phyloP scores from a whole-genome alignment of 2,329 filamentous ascomycete species.

The Colletotrichum tabaci region DNA sequence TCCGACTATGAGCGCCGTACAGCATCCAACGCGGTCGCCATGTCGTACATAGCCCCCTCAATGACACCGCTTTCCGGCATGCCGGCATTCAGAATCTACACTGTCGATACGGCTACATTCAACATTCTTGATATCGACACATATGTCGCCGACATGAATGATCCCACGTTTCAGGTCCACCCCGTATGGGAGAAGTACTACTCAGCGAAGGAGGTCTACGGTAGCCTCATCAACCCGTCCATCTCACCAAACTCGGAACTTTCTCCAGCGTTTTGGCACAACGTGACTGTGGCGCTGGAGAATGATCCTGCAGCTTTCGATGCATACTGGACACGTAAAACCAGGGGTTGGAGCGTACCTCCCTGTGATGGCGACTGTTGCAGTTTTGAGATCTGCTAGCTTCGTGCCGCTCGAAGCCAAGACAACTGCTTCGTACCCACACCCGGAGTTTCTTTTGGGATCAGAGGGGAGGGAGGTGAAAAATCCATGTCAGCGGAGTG shows the following conservation, averaged over 20 bases:
- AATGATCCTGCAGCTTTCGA: conserved; percentile 59
- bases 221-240: conserved; percentile 59
- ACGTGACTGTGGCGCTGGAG: conserved; percentile 66
- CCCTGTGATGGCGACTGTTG: conserved; percentile 56
- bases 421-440: conserved; percentile 63
- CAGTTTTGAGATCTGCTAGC: conserved; percentile 63
- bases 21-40: conserved; percentile 60
- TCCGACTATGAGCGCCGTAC: conserved; percentile 59
- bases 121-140: conserved; percentile 67
- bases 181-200: conserved; percentile 71
- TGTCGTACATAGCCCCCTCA: conserved; percentile 69
- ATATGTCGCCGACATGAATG: conserved; percentile 68
- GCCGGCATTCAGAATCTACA: conserved; percentile 72
- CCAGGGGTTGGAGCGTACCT: conserved; percentile 60
- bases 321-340: conserved; percentile 62
- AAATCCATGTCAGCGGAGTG: conserved; percentile 48
- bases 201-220: conserved; percentile 69
- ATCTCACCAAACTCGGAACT: conserved; percentile 59
- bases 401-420: conserved; percentile 67
- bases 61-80: conserved; percentile 69
- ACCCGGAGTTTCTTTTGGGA: conserved; percentile 53
- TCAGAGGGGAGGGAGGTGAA: conserved; percentile 47
- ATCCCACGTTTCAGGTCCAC: conserved; percentile 59
- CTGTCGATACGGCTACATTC: conserved; percentile 70
- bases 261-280: conserved; percentile 72